Conservation (phyloP, 164 flowering plant species). For the Platanus orientalis region DNA sequence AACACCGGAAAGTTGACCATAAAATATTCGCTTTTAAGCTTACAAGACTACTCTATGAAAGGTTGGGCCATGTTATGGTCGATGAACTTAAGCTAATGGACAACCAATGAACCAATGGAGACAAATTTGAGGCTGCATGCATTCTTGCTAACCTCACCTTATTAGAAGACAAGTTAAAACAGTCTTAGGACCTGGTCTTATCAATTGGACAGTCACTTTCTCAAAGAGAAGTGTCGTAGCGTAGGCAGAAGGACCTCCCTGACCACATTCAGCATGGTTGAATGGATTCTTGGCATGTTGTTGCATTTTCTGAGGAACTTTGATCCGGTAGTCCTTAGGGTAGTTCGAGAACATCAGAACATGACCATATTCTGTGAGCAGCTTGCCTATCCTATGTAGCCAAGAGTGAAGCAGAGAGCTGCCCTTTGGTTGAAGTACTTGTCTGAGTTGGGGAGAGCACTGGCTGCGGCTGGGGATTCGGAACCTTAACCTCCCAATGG, state of each 20-base stretch:
- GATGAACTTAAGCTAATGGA: slow-evolving; percentile 34
- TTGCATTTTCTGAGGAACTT: slow-evolving; percentile 36
- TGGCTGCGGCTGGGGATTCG: slow-evolving; percentile 15
- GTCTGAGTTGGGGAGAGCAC: slow-evolving; percentile 34
- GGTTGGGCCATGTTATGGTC: slow-evolving; percentile 34
- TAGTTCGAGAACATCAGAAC: slow-evolving; percentile 34
- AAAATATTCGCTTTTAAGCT: slow-evolving; percentile 42
- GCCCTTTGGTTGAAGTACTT: slow-evolving; percentile 49
- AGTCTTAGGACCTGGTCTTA: slow-evolving; percentile 32
- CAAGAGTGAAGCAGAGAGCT: slow-evolving; percentile 44
- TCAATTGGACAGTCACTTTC: slow-evolving; percentile 35
- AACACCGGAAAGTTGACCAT: slow-evolving; percentile 37
- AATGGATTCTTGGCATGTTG: slow-evolving; percentile 58
- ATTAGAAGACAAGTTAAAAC: slow-evolving; percentile 42
- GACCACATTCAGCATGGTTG: slow-evolving; percentile 30
- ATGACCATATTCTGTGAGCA: slow-evolving; percentile 36
- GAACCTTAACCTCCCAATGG: slow-evolving; percentile 37
- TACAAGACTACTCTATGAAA: slow-evolving; percentile 39
- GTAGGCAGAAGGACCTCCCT: slow-evolving; percentile 22
- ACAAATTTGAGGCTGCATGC: slow-evolving; percentile 48
- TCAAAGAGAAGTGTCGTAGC: slow-evolving; percentile 26
- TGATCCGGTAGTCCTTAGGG: slow-evolving; percentile 27
- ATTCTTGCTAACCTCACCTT: slow-evolving; percentile 53
- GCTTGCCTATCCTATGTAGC: slow-evolving; percentile 25
- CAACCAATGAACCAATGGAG: slow-evolving; percentile 24